Evolutionary conservation across 495 filamentous ascomycete genomes (phyloP).

Genomic region (Neurospora sublineolata): DNA sequence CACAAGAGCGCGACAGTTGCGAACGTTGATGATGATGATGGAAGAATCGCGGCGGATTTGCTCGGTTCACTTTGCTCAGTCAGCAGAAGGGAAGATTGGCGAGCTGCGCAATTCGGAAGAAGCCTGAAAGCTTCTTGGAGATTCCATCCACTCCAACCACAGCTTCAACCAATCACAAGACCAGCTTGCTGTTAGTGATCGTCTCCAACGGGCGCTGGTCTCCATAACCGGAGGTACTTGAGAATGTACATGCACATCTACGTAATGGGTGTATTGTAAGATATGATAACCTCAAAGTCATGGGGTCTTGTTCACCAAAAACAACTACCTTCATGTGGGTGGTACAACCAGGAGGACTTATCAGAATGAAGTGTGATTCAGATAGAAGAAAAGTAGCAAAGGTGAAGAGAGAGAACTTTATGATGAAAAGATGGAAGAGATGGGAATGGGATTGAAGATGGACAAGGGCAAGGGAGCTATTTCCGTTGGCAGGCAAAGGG

Average conservation of each 20-base stretch:
- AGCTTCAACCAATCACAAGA: not conserved
- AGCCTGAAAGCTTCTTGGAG: constrained; percentile 13
- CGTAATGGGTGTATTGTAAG: not conserved
- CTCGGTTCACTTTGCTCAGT: constrained; percentile 7
- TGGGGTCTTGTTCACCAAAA: not conserved
- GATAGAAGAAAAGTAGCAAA: not conserved
- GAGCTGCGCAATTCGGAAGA: not conserved
- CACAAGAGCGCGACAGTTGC: not conserved
- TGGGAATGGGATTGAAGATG: not conserved
- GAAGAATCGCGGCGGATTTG: not conserved
- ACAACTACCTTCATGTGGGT: not conserved
- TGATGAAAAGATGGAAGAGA: not conserved
- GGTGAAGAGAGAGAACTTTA: not conserved
- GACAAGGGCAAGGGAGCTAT: not conserved
- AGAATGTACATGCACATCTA: not conserved
- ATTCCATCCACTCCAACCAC: constrained; percentile 10
- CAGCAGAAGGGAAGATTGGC: constrained; percentile 6
- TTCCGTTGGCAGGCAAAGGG: not conserved
- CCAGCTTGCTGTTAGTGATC: not conserved
- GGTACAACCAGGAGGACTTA: not conserved
- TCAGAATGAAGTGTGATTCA: not conserved
- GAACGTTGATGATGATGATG: not conserved
- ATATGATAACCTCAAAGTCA: not conserved
- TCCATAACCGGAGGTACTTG: not conserved
- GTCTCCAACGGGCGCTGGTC: not conserved